Conservation (phyloP, 176 grass and related monocot species). For the Thalia dealbata region DNA sequence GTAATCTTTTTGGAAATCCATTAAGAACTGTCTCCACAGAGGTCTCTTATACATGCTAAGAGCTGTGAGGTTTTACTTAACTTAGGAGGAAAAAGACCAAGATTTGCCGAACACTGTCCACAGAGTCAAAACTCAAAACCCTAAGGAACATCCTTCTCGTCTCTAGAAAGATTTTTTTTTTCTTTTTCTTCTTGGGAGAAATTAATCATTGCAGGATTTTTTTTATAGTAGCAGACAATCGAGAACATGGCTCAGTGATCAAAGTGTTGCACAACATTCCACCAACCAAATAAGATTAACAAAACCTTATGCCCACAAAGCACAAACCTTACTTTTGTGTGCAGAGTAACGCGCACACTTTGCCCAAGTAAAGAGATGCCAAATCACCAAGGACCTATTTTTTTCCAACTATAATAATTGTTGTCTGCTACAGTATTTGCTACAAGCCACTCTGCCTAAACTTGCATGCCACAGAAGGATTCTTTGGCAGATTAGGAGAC, state of each 20-base stretch:
- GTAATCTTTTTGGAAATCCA: neutral
- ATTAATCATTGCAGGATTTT: neutral
- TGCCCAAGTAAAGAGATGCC: neutral
- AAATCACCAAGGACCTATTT: neutral
- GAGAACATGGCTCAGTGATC: neutral
- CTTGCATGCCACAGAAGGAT: neutral
- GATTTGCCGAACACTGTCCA: neutral
- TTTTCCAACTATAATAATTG: neutral
- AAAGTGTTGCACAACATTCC: neutral
- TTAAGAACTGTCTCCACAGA: neutral
- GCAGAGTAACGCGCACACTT: neutral
- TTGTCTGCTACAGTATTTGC: neutral
- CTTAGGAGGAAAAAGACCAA: no score
- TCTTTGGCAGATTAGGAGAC: neutral
- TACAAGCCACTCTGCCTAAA: neutral
- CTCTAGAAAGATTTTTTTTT: neutral
- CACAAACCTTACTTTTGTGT: neutral
- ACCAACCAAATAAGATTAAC: neutral
- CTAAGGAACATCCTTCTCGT: neutral
- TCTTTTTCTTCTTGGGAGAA: no score
- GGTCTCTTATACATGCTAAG: no score
- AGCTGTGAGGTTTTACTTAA: no score
- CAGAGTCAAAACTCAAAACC: slow-evolving; percentile 1
- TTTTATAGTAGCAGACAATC: neutral
- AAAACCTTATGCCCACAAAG: neutral